Evolutionary conservation across 2,329 filamentous ascomycete species (phyloP).

Genomic region (Trichoderma atrobrunneum): DNA sequence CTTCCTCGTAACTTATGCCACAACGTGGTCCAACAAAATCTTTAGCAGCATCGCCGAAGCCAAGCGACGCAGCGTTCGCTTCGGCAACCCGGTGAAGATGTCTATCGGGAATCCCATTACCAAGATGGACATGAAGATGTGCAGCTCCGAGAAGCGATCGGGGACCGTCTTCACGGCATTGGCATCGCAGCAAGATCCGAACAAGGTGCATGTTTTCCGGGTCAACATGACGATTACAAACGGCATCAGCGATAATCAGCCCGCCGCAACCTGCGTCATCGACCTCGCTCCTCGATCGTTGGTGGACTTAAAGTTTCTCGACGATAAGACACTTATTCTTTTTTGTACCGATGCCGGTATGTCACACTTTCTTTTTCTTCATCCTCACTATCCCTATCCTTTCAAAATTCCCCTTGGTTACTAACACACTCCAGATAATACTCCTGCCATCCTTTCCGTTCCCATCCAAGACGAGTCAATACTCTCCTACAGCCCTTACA

Average conservation of each 20-base stretch:
- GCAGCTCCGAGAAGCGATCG: slow-evolving; percentile 29
- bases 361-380: neutral
- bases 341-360: slow-evolving; percentile 48
- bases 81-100: slow-evolving; percentile 55
- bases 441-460: slow-evolving; percentile 32
- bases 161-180: slow-evolving; percentile 42
- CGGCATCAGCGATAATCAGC: slow-evolving; percentile 52
- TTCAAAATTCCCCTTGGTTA: neutral
- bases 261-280: slow-evolving; percentile 41
- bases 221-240: slow-evolving; percentile 52
- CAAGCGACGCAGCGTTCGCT: slow-evolving; percentile 65
- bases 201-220: slow-evolving; percentile 56
- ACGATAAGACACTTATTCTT: slow-evolving; percentile 59
- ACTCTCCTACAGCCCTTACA: slow-evolving; percentile 39
- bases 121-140: slow-evolving; percentile 59
- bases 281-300: slow-evolving; percentile 44
- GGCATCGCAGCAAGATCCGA: slow-evolving; percentile 37
- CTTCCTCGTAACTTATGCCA: slow-evolving; percentile 60
- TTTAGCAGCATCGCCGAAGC: slow-evolving; percentile 68
- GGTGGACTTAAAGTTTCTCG: slow-evolving; percentile 65
- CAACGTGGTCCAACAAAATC: slow-evolving; percentile 55
- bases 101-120: slow-evolving; percentile 44
- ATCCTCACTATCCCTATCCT: neutral
- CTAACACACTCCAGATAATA: slow-evolving; percentile 26
- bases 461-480: slow-evolving; percentile 36